Evolutionary conservation across 768 basidiomycete genomes (phyloP).

Genomic region (Boletus insuetus): DNA sequence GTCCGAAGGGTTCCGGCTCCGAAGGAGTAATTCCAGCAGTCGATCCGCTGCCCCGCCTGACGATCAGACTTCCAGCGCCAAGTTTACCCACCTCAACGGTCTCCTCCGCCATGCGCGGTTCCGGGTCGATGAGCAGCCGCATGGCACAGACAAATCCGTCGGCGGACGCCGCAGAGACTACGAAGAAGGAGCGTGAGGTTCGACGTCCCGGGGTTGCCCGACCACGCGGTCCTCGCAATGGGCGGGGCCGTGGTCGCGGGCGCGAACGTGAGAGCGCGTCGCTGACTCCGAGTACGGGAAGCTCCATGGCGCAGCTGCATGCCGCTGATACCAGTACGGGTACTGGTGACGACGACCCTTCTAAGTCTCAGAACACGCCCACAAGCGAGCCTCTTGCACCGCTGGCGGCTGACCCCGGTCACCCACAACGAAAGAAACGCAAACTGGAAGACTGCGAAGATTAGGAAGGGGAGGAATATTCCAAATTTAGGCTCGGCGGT

Average conservation of each 20-base stretch:
- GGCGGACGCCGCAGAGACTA: not conserved
- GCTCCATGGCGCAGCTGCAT: not conserved
- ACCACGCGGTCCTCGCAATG: not conserved
- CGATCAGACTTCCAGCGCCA: not conserved
- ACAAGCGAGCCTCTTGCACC: too few relatives aligned
- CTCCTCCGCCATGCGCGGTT: not conserved
- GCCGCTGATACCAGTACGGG: not conserved
- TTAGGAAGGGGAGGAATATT: not conserved
- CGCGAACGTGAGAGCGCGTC: not conserved
- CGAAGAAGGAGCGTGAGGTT: not conserved
- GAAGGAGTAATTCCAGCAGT: not conserved
- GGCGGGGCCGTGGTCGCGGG: not conserved
- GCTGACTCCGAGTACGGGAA: not conserved
- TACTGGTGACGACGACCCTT: not conserved
- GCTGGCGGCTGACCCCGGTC: not conserved
- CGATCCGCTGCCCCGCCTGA: not conserved
- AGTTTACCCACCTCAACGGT: not conserved
- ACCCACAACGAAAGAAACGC: conserved; percentile 21
- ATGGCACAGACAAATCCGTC: not conserved
- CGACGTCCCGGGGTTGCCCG: not conserved
- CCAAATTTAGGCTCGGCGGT: not conserved
- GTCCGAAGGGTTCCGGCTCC: not conserved
- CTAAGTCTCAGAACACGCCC: not conserved
- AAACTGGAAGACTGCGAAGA: conserved; percentile 16
- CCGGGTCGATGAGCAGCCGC: not conserved